Conservation (phyloP, 345 rosid species). For the Arabis alpina region DNA sequence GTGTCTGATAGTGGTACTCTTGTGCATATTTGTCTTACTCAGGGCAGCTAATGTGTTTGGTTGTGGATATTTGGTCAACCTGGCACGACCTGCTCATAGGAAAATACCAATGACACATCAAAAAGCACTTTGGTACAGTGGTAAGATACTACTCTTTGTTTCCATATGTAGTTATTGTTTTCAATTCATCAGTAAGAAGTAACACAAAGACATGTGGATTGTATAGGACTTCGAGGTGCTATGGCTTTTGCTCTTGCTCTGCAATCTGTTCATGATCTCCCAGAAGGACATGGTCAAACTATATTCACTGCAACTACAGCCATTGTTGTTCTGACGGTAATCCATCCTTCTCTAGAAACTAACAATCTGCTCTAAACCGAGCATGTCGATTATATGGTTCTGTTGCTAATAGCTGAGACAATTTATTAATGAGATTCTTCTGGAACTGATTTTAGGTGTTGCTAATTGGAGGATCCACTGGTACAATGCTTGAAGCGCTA, state of each 20-base stretch:
- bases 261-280: constrained; percentile 96
- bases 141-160: constrained; percentile 54
- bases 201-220: constrained; percentile 37
- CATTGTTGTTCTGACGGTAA: constrained; percentile 91
- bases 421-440: constrained; percentile 17
- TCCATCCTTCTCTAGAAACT: constrained; percentile 32
- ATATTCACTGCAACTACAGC: constrained; percentile 98
- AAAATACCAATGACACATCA: constrained; percentile 89
- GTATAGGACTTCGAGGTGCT: constrained; percentile 91
- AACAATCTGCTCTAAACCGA: background rate
- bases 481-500: constrained; percentile 95
- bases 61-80: constrained; percentile 89
- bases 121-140: constrained; percentile 99
- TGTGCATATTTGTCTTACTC: constrained; percentile 38
- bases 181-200: constrained; percentile 10
- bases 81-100: constrained; percentile 77
- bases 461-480: constrained; percentile 95
- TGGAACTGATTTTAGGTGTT: constrained; percentile 61
- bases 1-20: constrained; percentile 39
- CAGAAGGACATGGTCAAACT: constrained; percentile 98
- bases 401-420: constrained; percentile 1
- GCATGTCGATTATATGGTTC: background rate
- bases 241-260: constrained; percentile 99
- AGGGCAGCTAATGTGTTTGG: constrained; percentile 97
- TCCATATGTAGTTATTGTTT: constrained; percentile 8